phyloP scores from a whole-genome alignment of 75 land plant genomes.

The Azolla pinnata region DNA sequence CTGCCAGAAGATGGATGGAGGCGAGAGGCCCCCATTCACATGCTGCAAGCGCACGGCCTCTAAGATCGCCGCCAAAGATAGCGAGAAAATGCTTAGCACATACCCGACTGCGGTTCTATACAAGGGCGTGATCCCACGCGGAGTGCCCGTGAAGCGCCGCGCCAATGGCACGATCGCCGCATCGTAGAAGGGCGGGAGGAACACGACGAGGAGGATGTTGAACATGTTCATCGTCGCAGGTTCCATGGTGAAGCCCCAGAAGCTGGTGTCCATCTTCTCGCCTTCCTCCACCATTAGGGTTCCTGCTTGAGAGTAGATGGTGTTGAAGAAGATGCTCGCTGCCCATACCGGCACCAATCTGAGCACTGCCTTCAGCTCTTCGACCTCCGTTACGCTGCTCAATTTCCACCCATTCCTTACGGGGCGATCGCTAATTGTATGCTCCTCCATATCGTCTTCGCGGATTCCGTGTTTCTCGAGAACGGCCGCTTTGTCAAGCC shows the following conservation, averaged over 20 bases:
- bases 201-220: constrained; percentile 51
- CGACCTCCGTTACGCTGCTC: constrained; percentile 55
- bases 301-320: constrained; percentile 72
- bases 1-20: constrained; percentile 17
- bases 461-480: no score
- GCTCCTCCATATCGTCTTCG: constrained; percentile 9
- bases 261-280: constrained; percentile 47
- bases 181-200: constrained; percentile 67
- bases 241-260: constrained; percentile 37
- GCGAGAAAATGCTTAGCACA: constrained; percentile 50
- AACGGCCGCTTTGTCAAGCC: constrained; percentile 74
- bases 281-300: constrained; percentile 86
- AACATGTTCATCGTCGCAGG: constrained; percentile 63
- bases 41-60: constrained; percentile 32
- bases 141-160: constrained; percentile 68
- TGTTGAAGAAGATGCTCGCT: constrained; percentile 67
- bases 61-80: constrained; percentile 56
- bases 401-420: constrained; percentile 23
- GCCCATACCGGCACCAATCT: constrained; percentile 63
- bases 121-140: constrained; percentile 65
- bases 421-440: not conserved
- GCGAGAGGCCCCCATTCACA: not conserved
- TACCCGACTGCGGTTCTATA: constrained; percentile 77
- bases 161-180: constrained; percentile 52
- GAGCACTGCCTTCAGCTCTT: constrained; percentile 60